These are phyloP conservation scores for Globisporangium middletonii DNA, from an alignment of 352 stramenopile species.

Conservation along the genomic window DNA sequence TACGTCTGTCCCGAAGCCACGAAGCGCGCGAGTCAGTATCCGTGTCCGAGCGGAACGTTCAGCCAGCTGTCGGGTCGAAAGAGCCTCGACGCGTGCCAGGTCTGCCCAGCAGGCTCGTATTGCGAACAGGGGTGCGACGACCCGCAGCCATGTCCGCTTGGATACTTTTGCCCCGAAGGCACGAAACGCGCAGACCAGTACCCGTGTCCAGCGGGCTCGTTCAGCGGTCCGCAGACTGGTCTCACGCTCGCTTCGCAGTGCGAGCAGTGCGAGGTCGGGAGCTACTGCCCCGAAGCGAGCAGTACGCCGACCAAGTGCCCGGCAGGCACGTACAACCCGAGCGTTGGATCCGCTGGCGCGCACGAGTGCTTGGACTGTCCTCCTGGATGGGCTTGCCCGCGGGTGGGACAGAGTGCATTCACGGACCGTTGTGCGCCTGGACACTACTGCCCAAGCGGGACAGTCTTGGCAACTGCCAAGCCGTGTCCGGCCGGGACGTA, in stretches of 20 bases:
- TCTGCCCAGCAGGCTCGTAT: slow-evolving; percentile 60
- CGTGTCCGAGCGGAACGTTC: slow-evolving; percentile 86
- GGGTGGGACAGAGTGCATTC: slow-evolving; percentile 53
- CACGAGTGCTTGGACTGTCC: slow-evolving; percentile 69
- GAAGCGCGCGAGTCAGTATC: slow-evolving; percentile 54
- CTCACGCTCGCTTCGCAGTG: slow-evolving; percentile 47
- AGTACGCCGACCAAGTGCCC: slow-evolving; percentile 60
- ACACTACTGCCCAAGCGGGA: slow-evolving; percentile 71
- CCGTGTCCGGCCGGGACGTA: slow-evolving; percentile 75
- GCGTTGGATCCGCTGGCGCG: slow-evolving; percentile 29
- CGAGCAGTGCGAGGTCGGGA: slow-evolving; percentile 48
- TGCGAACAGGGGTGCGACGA: slow-evolving; percentile 43
- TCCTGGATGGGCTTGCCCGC: slow-evolving; percentile 66
- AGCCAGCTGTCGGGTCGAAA: slow-evolving; percentile 50
- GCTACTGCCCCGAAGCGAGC: slow-evolving; percentile 81
- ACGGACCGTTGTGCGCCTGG: slow-evolving; percentile 57
- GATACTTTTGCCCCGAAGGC: slow-evolving; percentile 79
- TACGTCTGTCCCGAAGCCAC: slow-evolving; percentile 73
- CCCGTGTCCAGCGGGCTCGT: slow-evolving; percentile 86
- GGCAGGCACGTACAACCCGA: slow-evolving; percentile 71
- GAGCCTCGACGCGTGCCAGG: slow-evolving; percentile 38
- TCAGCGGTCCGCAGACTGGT: slow-evolving; percentile 55
- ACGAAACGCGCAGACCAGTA: slow-evolving; percentile 63
- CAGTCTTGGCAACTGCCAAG: slow-evolving; percentile 39
- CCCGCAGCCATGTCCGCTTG: slow-evolving; percentile 55